Percentiles rank a stretch among this genome's conserved stretches.
Evolutionary conservation across 148 eudicot genomes (phyloP).

Genomic region (Cornus florida): DNA sequence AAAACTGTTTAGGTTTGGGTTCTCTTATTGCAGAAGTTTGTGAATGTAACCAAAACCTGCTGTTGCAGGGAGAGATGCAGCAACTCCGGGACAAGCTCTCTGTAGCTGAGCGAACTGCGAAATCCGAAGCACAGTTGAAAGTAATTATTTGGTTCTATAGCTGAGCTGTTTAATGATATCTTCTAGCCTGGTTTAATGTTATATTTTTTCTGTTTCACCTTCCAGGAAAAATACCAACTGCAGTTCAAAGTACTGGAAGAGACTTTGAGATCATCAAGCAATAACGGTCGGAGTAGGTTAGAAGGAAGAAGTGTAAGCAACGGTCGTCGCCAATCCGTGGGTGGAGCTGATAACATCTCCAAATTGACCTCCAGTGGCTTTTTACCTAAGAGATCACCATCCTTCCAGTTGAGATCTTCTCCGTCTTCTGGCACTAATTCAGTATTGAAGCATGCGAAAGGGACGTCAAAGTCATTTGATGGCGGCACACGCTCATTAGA

Average conservation of each 20-base stretch:
- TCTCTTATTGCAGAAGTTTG: background rate
- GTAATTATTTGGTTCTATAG: slow-evolving; percentile 28
- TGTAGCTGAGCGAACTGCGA: slow-evolving; percentile 61
- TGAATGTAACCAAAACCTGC: slow-evolving; percentile 14
- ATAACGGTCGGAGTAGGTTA: slow-evolving; percentile 33
- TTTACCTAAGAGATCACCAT: slow-evolving; percentile 72
- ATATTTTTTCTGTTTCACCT: background rate
- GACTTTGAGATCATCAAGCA: slow-evolving; percentile 52
- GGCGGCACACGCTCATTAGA: slow-evolving; percentile 82
- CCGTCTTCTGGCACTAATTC: slow-evolving; percentile 49
- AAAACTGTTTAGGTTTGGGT: background rate
- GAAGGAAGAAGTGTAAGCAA: slow-evolving; percentile 52
- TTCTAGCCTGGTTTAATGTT: background rate
- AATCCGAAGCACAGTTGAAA: slow-evolving; percentile 69
- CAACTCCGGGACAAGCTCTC: slow-evolving; percentile 69
- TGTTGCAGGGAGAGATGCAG: slow-evolving; percentile 69
- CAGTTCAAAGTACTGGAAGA: slow-evolving; percentile 70
- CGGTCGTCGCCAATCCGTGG: slow-evolving; percentile 68
- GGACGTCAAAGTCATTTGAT: slow-evolving; percentile 71
- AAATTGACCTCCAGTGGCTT: slow-evolving; percentile 65
- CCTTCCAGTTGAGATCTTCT: slow-evolving; percentile 56
- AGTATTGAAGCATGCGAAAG: slow-evolving; percentile 74
- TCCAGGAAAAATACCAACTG: slow-evolving; percentile 65
- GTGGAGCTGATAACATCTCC: slow-evolving; percentile 65
- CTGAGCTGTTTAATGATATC: background rate